Base-by-base conservation (phyloP, 1,284 basidiomycete genomes). In the Sparassis latifolia region DNA sequence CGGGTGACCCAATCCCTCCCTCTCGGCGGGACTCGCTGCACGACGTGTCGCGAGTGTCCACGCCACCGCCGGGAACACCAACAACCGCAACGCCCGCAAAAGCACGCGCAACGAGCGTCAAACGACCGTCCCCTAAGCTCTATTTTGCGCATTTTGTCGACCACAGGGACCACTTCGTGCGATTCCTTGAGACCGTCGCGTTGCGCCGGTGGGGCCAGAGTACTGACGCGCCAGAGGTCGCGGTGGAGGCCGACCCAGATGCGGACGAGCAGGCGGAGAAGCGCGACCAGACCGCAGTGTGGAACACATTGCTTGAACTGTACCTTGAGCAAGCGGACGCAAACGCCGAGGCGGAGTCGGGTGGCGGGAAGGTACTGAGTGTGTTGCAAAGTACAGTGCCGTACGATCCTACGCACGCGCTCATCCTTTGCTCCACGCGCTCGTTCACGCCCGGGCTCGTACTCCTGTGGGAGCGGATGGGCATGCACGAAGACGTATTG, bases 61-160 rank as follows among this genome's bases (percentile, higher is more conserved):
- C 61, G 6, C 66, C 71, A 5, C 65, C 66, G 6, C 62, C 65
- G 0, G 56, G 54, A 46, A 60, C 59, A 2, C 62, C 62, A 9
- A 47, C 58, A 0, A 52, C 58, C 2, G 29, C 57, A 10, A 54
- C 63, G 2, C 49, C 63, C 1, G 49, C 62, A 29, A 54, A 63
- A 20, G 62, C 58, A 28, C 66, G 62, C 2, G 61, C 61, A 4
- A 49, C 57, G 0, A 67, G 66, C 2, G 63, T 72, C 49, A 79
- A 80, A 53, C 75, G 83, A 0, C 89, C 92, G 0, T 92, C 92
- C 0, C 93, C 95, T 0, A 76, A 86, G 1, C 75, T 88, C 33
- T 97, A 93, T 67, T 98, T 98, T 62, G 86, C 95, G 0, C 92
- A 97, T 66, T 99, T 97, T 58, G 86, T 97, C 40, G 91, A 95